phyloP scores from a whole-genome alignment of 2,329 filamentous ascomycete species.

The Tolypocladium pustulatum region DNA sequence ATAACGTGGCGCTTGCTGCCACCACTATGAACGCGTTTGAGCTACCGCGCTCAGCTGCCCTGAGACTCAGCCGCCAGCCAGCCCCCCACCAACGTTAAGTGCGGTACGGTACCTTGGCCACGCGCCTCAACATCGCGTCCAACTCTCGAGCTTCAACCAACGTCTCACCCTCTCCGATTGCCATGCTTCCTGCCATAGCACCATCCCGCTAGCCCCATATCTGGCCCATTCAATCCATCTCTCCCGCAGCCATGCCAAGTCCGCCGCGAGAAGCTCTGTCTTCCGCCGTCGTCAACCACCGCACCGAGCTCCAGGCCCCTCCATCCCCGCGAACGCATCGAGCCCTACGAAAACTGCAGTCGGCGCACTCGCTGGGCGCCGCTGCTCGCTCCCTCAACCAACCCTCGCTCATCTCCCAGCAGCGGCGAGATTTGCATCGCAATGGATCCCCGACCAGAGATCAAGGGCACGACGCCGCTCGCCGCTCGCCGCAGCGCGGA shows the following conservation, averaged over 20 bases:
- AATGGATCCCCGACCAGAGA: slow-evolving; percentile 21
- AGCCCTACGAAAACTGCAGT: slow-evolving; percentile 63
- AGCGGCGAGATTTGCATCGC: slow-evolving; percentile 38
- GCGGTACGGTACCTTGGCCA: background rate
- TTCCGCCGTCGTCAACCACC: slow-evolving; percentile 8
- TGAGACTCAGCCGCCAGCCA: background rate
- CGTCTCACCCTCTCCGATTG: background rate
- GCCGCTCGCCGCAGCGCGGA: slow-evolving; percentile 41
- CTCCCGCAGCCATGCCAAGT: slow-evolving; percentile 6
- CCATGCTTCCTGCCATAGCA: background rate
- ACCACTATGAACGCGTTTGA: too few relatives aligned
- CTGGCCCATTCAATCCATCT: background rate
- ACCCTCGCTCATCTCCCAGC: slow-evolving; percentile 52
- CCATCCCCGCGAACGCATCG: slow-evolving; percentile 56
- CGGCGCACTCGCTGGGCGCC: slow-evolving; percentile 58
- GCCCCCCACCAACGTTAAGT: background rate
- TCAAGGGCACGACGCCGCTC: slow-evolving; percentile 7
- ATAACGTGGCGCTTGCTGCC: background rate
- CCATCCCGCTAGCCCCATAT: background rate
- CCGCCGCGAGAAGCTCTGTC: slow-evolving; percentile 3
- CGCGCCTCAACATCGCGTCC: background rate
- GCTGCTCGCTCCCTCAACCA: slow-evolving; percentile 30
- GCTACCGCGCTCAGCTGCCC: background rate
- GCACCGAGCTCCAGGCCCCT: slow-evolving; percentile 40
- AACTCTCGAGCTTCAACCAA: background rate